Evolutionary conservation across 129 eudicot species (phyloP), one percentile per base, ranked within the genome.

Genomic region (Deinandra increscens): DNA sequence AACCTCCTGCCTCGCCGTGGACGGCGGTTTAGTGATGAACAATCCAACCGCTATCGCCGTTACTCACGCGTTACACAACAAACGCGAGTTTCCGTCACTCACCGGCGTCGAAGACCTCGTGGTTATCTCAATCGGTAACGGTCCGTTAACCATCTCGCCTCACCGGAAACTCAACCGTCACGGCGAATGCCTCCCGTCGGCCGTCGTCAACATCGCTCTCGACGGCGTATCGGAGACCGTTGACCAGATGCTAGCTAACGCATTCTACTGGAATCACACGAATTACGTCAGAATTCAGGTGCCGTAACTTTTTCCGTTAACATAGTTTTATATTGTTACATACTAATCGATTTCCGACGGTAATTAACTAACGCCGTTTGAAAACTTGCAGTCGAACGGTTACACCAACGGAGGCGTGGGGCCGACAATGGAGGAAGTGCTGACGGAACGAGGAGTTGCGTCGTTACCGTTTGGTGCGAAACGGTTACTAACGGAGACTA

Each of bases 271-370:
- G 88, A 93, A 84, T 70, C 91, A 68, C 9, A 66, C 63, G 11
- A 90, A 85, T 76, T 93, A 93, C 77, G 83, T 93, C 78, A 84
- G 98, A 84, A 79, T 93, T 80, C 98, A 93, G 98, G 98, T 93
- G 65, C 56, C 26, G 6, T 48, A 8, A 43, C 59, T 3, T 51
- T 50, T 74, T 22, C 3, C n/a, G 22, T 6, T 61, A 41, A 37
- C 10, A 26, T 14, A 42, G 9, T n/a, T n/a, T n/a, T n/a, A n/a
- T n/a, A n/a, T n/a, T n/a, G n/a, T 46, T 64, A 6, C 0, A 2
- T 6, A 26, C 3, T 3, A 1, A 26, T 26, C 31, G 31, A 26
- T 26, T 26, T 26, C 3, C 3, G 31, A 26, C 3, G 31, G 3
- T 26, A 3, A 26, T 1, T 36, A 36, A 36, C 64, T 60, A 56